Conservation (phyloP, 768 basidiomycete genomes). For the Chalciporus sphaerocephalus region DNA sequence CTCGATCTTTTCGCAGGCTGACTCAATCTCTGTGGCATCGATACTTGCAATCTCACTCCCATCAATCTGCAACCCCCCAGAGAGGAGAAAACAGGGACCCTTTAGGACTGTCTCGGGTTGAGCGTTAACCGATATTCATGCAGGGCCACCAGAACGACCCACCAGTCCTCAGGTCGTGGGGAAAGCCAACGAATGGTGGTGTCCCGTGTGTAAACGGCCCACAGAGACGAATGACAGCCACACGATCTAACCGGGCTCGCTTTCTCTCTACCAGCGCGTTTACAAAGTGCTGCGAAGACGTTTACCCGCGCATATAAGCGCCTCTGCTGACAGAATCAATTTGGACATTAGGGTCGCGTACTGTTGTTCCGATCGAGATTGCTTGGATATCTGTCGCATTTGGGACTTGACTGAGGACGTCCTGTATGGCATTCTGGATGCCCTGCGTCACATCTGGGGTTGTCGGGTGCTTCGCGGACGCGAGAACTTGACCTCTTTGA, state of each 20-base stretch:
- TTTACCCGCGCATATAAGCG: slow-evolving; percentile 11
- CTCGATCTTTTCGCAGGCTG: slow-evolving; percentile 40
- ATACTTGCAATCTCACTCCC: slow-evolving; percentile 42
- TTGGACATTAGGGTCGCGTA: slow-evolving; percentile 19
- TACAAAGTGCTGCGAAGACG: slow-evolving; percentile 40
- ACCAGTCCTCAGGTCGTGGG: slow-evolving; percentile 30
- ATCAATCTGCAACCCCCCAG: slow-evolving; percentile 45
- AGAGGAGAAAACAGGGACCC: slow-evolving; percentile 33
- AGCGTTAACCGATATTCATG: slow-evolving; percentile 1
- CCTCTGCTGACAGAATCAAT: neutral
- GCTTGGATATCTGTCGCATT: slow-evolving; percentile 41
- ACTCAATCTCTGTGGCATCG: slow-evolving; percentile 41
- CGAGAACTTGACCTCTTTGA: slow-evolving; percentile 19
- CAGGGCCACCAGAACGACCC: slow-evolving; percentile 13
- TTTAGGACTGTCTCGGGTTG: slow-evolving; percentile 17
- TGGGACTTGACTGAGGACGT: slow-evolving; percentile 38
- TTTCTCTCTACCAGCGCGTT: slow-evolving; percentile 61
- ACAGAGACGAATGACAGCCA: slow-evolving; percentile 62
- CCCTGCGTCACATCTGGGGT: slow-evolving; percentile 56
- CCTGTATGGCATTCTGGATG: slow-evolving; percentile 48
- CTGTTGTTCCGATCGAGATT: slow-evolving; percentile 60
- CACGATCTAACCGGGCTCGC: slow-evolving; percentile 47
- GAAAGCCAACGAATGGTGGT: slow-evolving; percentile 56
- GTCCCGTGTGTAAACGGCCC: slow-evolving; percentile 55
- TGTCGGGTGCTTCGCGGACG: slow-evolving; percentile 46